Conservation (phyloP, 768 basidiomycete genomes). For the Pleurotus sapidus region DNA sequence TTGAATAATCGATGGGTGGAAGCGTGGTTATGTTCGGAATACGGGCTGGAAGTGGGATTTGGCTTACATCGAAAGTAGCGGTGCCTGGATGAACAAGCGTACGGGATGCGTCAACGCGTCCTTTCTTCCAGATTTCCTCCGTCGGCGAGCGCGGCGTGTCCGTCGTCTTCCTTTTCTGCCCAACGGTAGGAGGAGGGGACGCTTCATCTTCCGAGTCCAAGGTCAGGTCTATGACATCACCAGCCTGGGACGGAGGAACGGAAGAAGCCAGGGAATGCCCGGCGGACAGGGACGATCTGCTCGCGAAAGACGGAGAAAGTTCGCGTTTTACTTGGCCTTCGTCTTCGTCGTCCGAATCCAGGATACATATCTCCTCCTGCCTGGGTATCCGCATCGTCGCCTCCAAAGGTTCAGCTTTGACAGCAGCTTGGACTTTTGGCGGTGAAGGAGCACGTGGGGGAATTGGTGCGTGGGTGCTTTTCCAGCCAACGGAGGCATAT, state of each 20-base stretch:
- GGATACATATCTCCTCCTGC: slow-evolving; percentile 51
- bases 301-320: slow-evolving; percentile 63
- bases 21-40: slow-evolving; percentile 3
- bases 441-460: slow-evolving; percentile 22
- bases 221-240: slow-evolving; percentile 82
- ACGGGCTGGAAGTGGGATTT: neutral
- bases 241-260: slow-evolving; percentile 27
- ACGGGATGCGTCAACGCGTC: slow-evolving; percentile 29
- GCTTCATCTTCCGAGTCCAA: slow-evolving; percentile 70
- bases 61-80: neutral
- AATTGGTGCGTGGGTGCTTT: slow-evolving; percentile 43
- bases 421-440: slow-evolving; percentile 34
- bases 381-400: slow-evolving; percentile 15
- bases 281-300: slow-evolving; percentile 35
- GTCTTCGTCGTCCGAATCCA: slow-evolving; percentile 79
- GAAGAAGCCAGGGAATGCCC: slow-evolving; percentile 23
- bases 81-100: neutral
- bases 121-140: slow-evolving; percentile 76
- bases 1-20: neutral
- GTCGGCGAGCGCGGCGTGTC: slow-evolving; percentile 48
- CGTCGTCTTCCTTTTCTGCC: slow-evolving; percentile 58
- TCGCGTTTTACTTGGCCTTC: slow-evolving; percentile 75
- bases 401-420: slow-evolving; percentile 42
- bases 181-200: slow-evolving; percentile 20
- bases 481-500: slow-evolving; percentile 75